phyloP scores from a whole-genome alignment of 495 filamentous ascomycete species.

The Aspergillus sparsus region DNA sequence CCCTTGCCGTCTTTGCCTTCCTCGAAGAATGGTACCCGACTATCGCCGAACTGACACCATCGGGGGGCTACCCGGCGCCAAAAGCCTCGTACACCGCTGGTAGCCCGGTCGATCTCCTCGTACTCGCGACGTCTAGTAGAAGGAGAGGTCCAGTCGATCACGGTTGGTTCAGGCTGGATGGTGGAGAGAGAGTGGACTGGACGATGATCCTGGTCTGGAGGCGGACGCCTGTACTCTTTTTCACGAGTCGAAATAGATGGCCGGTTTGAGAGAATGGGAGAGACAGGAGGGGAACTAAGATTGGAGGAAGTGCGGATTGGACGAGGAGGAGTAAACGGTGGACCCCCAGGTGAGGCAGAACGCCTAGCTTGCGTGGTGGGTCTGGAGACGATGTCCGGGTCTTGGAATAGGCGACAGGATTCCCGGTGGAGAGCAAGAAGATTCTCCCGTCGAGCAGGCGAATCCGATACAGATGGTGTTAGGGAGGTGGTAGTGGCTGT shows the following conservation, averaged over 20 bases:
- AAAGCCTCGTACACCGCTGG: conserved; percentile 45
- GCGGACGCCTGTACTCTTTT: not conserved
- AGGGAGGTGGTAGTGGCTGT: conserved; percentile 30
- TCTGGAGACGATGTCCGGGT: conserved; percentile 12
- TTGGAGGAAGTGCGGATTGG: conserved; percentile 17
- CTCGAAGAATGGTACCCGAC: conserved; percentile 44
- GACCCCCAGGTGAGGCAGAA: conserved; percentile 9
- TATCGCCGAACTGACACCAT: conserved; percentile 39
- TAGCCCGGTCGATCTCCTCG: conserved; percentile 52
- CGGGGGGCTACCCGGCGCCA: conserved; percentile 47
- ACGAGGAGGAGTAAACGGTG: conserved; percentile 2
- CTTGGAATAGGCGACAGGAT: conserved; percentile 49
- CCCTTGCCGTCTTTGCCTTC: conserved; percentile 39
- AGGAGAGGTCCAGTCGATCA: conserved; percentile 53
- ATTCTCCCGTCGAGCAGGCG: conserved; percentile 36
- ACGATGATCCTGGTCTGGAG: conserved; percentile 9
- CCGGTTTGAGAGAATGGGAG: conserved; percentile 15
- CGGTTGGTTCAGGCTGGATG: conserved; percentile 42
- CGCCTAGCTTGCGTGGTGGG: conserved; percentile 2
- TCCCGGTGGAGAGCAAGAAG: conserved; percentile 48
- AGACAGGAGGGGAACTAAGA: conserved; percentile 17
- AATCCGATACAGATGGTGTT: conserved; percentile 32
- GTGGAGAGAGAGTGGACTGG: conserved; percentile 27
- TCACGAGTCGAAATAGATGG: conserved; percentile 11
- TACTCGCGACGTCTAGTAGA: conserved; percentile 51